These are phyloP conservation scores for Helotiales sp. DNA, from an alignment of 2,329 filamentous ascomycete species.

Conservation along the genomic window DNA sequence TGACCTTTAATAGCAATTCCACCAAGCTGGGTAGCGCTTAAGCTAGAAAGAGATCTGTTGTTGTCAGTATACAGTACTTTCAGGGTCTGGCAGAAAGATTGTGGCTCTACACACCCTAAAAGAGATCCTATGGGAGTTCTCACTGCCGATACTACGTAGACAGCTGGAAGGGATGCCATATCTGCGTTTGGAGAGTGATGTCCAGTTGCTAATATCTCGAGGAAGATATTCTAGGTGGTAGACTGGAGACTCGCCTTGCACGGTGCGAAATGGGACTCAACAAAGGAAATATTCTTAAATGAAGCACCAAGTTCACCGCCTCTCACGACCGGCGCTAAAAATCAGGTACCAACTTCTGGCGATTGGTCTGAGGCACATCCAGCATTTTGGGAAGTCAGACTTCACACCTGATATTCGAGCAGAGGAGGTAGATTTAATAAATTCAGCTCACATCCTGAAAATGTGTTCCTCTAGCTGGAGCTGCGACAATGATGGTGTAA, in stretches of 20 bases:
- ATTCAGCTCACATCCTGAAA: no score
- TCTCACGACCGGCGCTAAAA: neutral
- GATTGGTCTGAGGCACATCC: no score
- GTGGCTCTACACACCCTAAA: conserved; percentile 75
- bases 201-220: neutral
- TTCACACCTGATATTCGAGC: no score
- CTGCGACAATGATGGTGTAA: neutral
- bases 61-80: conserved; percentile 21
- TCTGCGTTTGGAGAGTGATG: conserved; percentile 33
- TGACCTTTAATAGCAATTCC: conserved; percentile 89
- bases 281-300: conserved; percentile 3
- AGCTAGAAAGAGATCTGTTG: conserved; percentile 78
- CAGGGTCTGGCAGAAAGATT: conserved; percentile 47
- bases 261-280: conserved; percentile 10
- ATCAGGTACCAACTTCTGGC: no score
- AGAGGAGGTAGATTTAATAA: no score
- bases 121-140: conserved; percentile 94
- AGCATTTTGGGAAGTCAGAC: no score
- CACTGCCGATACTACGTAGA: conserved; percentile 93
- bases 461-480: no score
- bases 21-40: conserved; percentile 84
- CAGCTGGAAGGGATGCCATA: conserved; percentile 80
- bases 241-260: no score
- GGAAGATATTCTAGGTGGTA: neutral
- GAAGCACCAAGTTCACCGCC: conserved; percentile 17